Conservation (phyloP, 2,329 filamentous ascomycete genomes). For the Beauveria australis region DNA sequence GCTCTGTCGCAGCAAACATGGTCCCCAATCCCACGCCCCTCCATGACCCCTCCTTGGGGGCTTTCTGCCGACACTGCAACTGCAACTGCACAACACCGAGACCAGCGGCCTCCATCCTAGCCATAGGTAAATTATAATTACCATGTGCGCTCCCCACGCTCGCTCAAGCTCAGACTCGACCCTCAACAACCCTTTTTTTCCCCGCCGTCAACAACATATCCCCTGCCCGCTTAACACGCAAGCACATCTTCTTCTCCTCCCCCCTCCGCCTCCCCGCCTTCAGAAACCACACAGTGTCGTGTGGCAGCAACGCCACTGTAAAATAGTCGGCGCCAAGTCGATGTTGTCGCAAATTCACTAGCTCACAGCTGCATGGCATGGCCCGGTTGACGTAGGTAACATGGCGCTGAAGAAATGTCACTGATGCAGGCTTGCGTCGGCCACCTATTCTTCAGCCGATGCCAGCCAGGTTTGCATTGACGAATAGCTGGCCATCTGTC, state of each 20-base stretch:
- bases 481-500: not conserved
- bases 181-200: not conserved
- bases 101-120: not conserved
- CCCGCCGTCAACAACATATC: not conserved
- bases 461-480: not conserved
- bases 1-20: too few species aligned
- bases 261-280: not conserved
- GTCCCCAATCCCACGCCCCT: too few species aligned
- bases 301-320: not conserved
- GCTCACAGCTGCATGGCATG: not conserved
- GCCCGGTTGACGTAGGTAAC: not conserved
- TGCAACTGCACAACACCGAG: too few species aligned
- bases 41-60: too few species aligned
- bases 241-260: not conserved
- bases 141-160: not conserved
- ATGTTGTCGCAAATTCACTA: not conserved
- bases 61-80: too few species aligned
- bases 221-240: not conserved
- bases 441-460: not conserved
- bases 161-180: not conserved
- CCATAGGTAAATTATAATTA: not conserved
- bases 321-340: not conserved
- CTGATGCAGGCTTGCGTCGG: not conserved
- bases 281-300: conserved; percentile 1
- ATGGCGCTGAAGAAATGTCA: not conserved